Evolutionary conservation across 495 filamentous ascomycete genomes (phyloP).

Genomic region (Daldinia concentrica): DNA sequence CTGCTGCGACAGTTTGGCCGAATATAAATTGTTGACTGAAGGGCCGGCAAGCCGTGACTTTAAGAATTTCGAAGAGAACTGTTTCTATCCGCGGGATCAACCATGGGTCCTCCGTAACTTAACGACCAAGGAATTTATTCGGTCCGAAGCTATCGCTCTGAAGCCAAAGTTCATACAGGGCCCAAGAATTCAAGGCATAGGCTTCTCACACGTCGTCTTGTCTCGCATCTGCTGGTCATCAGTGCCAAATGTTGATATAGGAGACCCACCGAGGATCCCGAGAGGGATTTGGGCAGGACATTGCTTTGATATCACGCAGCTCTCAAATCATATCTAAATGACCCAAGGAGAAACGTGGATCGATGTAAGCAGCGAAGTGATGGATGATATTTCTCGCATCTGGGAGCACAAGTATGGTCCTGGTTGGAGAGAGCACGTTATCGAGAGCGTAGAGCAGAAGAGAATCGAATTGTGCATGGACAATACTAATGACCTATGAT

Average conservation of each 20-base stretch:
- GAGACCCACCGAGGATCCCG: background rate
- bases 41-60: background rate
- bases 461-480: too few species aligned
- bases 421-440: background rate
- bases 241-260: background rate
- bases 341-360: background rate
- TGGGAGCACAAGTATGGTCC: background rate
- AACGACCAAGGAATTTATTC: conserved; percentile 45
- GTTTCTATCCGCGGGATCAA: conserved; percentile 37
- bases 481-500: too few species aligned
- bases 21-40: background rate
- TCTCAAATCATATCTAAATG: conserved; percentile 20
- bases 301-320: conserved; percentile 24
- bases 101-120: conserved; percentile 48
- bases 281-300: conserved; percentile 45
- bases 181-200: conserved; percentile 18
- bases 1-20: background rate
- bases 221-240: conserved; percentile 1
- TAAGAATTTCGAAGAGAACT: background rate
- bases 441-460: background rate
- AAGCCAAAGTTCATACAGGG: conserved; percentile 34
- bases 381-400: background rate
- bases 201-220: conserved; percentile 36
- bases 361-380: background rate
- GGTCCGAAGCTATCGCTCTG: conserved; percentile 39